Evolutionary conservation across 306 rosid genomes (phyloP).

Genomic region (Cucumis melo): DNA sequence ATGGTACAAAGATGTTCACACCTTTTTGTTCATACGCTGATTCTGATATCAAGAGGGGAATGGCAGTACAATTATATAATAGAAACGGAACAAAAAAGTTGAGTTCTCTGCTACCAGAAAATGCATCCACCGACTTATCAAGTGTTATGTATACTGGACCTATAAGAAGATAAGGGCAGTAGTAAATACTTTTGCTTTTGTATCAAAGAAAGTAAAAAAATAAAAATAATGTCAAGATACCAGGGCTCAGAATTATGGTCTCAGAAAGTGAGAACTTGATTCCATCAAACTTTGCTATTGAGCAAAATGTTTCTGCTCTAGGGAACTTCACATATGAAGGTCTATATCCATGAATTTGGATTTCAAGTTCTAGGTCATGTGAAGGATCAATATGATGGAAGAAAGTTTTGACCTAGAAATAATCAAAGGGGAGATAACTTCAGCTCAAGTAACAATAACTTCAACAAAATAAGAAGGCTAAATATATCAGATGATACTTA

Average conservation of each 20-base stretch:
- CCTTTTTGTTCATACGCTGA: constrained; percentile 30
- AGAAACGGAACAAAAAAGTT: constrained; percentile 64
- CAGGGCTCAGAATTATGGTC: constrained; percentile 40
- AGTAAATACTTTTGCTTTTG: constrained; percentile 10
- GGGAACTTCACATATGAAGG: constrained; percentile 55
- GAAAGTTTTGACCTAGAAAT: constrained; percentile 48
- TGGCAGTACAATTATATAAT: constrained; percentile 76
- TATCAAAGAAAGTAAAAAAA: constrained; percentile 2
- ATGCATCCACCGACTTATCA: constrained; percentile 77
- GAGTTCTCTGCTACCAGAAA: constrained; percentile 76
- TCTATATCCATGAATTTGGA: constrained; percentile 54
- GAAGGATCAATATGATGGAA: constrained; percentile 85
- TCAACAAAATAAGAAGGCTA: not conserved
- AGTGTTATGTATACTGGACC: constrained; percentile 55
- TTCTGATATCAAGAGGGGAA: constrained; percentile 52
- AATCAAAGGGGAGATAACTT: not conserved
- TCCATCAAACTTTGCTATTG: constrained; percentile 57
- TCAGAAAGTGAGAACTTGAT: constrained; percentile 62
- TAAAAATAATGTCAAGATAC: constrained; percentile 29
- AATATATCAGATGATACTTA: not conserved
- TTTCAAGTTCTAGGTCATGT: constrained; percentile 68
- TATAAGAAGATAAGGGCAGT: constrained; percentile 21
- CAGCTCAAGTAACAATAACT: constrained; percentile 2
- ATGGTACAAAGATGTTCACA: constrained; percentile 40
- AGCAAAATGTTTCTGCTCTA: constrained; percentile 64